A percentile compares a stretch with the other conserved stretches of the same genome.
Conservation (phyloP, 2,329 filamentous ascomycete genomes). For the Emericellopsis cladophorae region DNA sequence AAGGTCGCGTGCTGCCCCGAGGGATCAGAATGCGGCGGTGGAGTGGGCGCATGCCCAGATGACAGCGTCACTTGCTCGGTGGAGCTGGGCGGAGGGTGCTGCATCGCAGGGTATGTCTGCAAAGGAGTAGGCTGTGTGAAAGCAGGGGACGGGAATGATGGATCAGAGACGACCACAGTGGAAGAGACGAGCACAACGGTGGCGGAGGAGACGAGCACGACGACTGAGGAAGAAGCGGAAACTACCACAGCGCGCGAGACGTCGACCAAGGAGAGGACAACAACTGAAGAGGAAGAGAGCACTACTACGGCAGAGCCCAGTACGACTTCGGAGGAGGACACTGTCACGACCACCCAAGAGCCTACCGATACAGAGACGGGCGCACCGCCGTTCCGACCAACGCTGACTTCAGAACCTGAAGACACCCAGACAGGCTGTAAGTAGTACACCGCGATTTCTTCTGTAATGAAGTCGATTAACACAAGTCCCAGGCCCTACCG, state of each 20-base stretch:
- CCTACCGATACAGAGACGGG: conserved; percentile 24
- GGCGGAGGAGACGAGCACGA: not conserved
- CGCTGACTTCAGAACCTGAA: conserved; percentile 5
- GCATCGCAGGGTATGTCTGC: conserved; percentile 59
- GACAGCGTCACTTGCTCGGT: conserved; percentile 54
- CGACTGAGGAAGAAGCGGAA: conserved; percentile 3
- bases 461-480: not conserved
- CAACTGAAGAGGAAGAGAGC: conserved; percentile 6
- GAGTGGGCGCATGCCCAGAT: conserved; percentile 46
- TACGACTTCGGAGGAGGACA: conserved; percentile 5
- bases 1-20: conserved; percentile 64
- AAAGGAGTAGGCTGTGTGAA: conserved; percentile 53
- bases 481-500: conserved; percentile 42
- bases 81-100: conserved; percentile 60
- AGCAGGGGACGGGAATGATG: not conserved
- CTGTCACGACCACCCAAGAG: conserved; percentile 11
- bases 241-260: conserved; percentile 10
- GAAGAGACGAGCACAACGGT: not conserved
- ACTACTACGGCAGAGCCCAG: conserved; percentile 10
- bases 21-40: conserved; percentile 50
- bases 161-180: not conserved
- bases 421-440: conserved; percentile 35
- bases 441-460: not conserved
- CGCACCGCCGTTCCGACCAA: conserved; percentile 34
- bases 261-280: conserved; percentile 8